Evolutionary conservation across 2,329 filamentous ascomycete species (phyloP).

Genomic region (Beauveria pseudobassiana): DNA sequence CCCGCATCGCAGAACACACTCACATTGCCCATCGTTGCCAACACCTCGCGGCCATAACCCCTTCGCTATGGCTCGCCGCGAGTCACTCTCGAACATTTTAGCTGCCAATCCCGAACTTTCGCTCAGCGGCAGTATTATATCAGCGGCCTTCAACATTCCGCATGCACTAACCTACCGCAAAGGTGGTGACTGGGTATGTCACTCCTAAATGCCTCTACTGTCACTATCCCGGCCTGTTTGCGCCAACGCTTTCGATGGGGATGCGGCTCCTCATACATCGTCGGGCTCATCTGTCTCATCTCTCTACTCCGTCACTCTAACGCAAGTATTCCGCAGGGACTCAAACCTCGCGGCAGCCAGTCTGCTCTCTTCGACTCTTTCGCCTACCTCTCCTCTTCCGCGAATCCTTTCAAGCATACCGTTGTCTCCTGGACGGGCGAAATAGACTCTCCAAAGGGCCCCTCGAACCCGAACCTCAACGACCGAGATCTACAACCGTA

Average conservation of each 20-base stretch:
- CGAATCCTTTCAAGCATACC: conserved; percentile 82
- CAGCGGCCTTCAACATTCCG: conserved; percentile 57
- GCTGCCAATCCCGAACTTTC: conserved; percentile 48
- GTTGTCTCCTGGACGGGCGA: conserved; percentile 95
- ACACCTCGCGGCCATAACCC: conserved; percentile 15
- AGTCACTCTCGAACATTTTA: conserved; percentile 49
- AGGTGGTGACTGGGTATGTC: conserved; percentile 50
- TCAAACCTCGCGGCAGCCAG: conserved; percentile 73
- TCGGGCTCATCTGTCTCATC: too few species aligned
- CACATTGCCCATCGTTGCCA: conserved; percentile 9
- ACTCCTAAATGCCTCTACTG: conserved; percentile 8
- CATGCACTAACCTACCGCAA: conserved; percentile 52
- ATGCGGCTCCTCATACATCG: too few species aligned
- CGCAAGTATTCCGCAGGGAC: conserved; percentile 42
- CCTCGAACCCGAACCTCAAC: conserved; percentile 41
- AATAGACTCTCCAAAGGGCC: conserved; percentile 48
- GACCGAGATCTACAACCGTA: conserved; percentile 36
- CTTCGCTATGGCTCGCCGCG: conserved; percentile 34
- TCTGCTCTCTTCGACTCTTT: conserved; percentile 92
- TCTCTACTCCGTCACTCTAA: not conserved
- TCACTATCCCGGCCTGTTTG: not conserved
- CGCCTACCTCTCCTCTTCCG: conserved; percentile 74
- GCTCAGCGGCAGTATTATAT: conserved; percentile 59
- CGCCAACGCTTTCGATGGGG: not conserved
- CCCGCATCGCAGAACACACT: conserved; percentile 6